phyloP scores from a whole-genome alignment of 257 asterid genomes.

The Capsicum pubescens region DNA sequence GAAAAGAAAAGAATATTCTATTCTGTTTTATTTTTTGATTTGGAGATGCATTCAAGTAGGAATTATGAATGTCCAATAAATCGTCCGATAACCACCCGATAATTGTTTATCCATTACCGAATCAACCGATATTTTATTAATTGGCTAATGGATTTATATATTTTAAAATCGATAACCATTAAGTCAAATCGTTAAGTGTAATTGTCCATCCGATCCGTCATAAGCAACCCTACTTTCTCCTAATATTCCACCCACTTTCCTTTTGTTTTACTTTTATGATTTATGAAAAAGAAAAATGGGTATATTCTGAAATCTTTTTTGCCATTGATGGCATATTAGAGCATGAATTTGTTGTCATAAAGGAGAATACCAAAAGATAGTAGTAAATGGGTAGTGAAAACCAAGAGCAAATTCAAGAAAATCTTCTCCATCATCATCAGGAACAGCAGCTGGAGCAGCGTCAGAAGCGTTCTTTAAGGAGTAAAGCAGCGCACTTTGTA shows the following conservation, averaged over 20 bases:
- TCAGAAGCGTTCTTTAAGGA: conserved; percentile 61
- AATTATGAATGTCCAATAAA: too few species aligned
- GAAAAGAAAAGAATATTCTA: too few species aligned
- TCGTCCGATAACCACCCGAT: too few species aligned
- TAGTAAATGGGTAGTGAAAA: not conserved
- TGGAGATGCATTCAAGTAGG: too few species aligned
- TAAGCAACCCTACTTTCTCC: not conserved
- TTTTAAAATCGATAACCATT: too few species aligned
- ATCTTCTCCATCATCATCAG: not conserved
- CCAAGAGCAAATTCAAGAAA: conserved; percentile 1
- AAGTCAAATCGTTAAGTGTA: too few species aligned
- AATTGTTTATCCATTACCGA: too few species aligned
- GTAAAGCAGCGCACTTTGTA: conserved; percentile 92
- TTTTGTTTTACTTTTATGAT: not conserved
- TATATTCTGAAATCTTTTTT: conserved; percentile 15
- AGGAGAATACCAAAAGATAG: not conserved
- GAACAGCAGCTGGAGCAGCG: not conserved
- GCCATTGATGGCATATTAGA: not conserved
- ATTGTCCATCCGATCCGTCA: too few species aligned
- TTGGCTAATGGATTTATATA: too few species aligned
- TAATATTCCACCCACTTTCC: conserved; percentile 28
- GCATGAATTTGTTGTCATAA: not conserved
- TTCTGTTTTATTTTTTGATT: too few species aligned
- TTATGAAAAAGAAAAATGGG: not conserved
- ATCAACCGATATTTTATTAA: too few species aligned